phyloP scores from a whole-genome alignment of 805 yeast genomes.

The Teunomyces lycoperdinae region DNA sequence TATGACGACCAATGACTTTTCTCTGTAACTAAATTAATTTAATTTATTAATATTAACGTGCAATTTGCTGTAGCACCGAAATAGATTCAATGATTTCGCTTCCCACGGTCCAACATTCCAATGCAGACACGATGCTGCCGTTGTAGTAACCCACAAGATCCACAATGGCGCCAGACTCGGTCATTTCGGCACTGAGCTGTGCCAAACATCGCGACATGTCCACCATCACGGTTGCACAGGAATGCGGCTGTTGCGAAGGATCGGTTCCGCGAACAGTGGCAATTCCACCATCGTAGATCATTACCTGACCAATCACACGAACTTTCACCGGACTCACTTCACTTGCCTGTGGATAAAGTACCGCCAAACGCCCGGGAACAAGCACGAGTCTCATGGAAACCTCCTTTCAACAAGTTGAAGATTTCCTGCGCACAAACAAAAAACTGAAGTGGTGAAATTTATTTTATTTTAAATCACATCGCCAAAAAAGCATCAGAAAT shows the following conservation, averaged over 20 bases:
- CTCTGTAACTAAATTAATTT: neutral
- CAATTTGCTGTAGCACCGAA: slow-evolving; percentile 15
- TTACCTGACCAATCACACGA: slow-evolving; percentile 8
- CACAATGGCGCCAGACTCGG: slow-evolving; percentile 24
- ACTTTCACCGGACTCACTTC: slow-evolving; percentile 1
- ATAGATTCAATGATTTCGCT: neutral
- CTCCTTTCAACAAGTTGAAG: neutral
- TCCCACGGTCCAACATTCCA: slow-evolving; percentile 16
- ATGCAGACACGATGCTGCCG: slow-evolving; percentile 21
- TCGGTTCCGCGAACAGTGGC: neutral
- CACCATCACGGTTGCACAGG: slow-evolving; percentile 3
- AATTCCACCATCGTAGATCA: neutral
- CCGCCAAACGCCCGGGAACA: slow-evolving; percentile 1
- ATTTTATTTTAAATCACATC: neutral
- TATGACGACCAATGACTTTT: neutral
- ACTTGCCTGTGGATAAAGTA: slow-evolving; percentile 3
- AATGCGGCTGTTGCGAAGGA: neutral
- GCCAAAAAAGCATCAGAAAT: neutral
- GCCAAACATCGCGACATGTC: slow-evolving; percentile 10
- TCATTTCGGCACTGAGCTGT: slow-evolving; percentile 9
- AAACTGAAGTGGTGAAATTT: too few relatives aligned
- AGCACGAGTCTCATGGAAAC: slow-evolving; percentile 3
- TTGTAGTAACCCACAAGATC: slow-evolving; percentile 30
- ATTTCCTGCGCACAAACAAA: neutral
- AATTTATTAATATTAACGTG: neutral